Conservation (phyloP, 2,329 filamentous ascomycete genomes). For the Lasiodiplodia sp. region DNA sequence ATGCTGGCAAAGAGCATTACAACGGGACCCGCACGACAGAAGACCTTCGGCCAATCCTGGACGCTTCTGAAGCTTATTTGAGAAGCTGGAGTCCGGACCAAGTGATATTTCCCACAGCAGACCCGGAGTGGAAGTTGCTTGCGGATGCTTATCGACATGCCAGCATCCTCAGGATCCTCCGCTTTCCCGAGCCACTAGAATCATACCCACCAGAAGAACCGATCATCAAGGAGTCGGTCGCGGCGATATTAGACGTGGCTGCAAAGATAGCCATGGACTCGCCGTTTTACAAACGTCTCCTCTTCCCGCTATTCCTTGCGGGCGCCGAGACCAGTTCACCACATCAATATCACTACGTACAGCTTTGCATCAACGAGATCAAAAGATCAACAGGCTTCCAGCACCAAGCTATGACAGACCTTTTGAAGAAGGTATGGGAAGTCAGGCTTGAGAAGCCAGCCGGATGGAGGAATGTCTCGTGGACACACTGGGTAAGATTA, state of each 20-base stretch:
- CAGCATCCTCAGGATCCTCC: constrained; percentile 30
- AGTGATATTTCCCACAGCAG: constrained; percentile 25
- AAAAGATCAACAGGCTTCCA: constrained; percentile 30
- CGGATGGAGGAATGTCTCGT: constrained; percentile 30
- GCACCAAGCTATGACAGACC: constrained; percentile 30
- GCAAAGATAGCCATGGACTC: constrained; percentile 30
- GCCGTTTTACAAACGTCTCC: constrained; percentile 31
- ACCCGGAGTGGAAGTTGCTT: constrained; percentile 31
- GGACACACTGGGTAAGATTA: constrained; percentile 32
- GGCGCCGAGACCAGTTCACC: constrained; percentile 33
- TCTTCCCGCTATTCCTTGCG: constrained; percentile 34
- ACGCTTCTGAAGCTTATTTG: constrained; percentile 17
- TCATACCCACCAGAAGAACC: constrained; percentile 29
- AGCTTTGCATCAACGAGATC: constrained; percentile 32
- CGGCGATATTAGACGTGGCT: constrained; percentile 31
- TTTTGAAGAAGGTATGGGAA: constrained; percentile 32
- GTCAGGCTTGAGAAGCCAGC: constrained; percentile 12
- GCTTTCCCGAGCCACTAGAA: constrained; percentile 31
- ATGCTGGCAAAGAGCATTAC: constrained; percentile 25
- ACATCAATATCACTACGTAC: constrained; percentile 33
- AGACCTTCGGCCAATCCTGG: constrained; percentile 18
- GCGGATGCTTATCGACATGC: constrained; percentile 32
- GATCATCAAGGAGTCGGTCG: constrained; percentile 29
- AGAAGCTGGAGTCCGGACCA: constrained; percentile 18
- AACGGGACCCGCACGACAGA: constrained; percentile 3